phyloP scores from a whole-genome alignment of 805 yeast genomes.

The Candida taoyuanica region DNA sequence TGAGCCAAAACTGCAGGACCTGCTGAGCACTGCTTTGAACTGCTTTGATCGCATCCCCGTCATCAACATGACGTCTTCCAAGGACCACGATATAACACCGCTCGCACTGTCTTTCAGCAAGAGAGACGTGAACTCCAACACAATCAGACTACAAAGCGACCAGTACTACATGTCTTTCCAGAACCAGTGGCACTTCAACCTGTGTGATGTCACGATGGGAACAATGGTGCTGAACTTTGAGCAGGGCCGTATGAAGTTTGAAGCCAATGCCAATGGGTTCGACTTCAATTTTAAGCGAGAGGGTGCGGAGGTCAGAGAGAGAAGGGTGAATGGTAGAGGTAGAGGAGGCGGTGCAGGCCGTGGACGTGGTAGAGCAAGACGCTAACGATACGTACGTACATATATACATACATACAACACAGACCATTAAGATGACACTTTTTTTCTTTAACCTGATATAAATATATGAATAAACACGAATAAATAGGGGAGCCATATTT shows the following conservation, averaged over 20 bases:
- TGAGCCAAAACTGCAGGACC: slow-evolving; percentile 39
- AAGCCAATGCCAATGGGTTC: slow-evolving; percentile 55
- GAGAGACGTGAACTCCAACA: slow-evolving; percentile 37
- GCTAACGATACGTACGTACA: neutral
- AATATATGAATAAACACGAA: slow-evolving; percentile 1
- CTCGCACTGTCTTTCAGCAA: slow-evolving; percentile 36
- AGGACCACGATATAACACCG: slow-evolving; percentile 39
- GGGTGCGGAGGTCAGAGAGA: slow-evolving; percentile 21
- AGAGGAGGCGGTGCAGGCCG: slow-evolving; percentile 15
- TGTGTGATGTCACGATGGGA: slow-evolving; percentile 58
- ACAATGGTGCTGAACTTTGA: slow-evolving; percentile 39
- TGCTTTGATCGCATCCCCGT: slow-evolving; percentile 62
- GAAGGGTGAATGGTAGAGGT: slow-evolving; percentile 12
- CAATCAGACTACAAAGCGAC: slow-evolving; percentile 51
- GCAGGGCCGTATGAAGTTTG: slow-evolving; percentile 47
- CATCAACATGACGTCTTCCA: slow-evolving; percentile 26
- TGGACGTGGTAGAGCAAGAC: slow-evolving; percentile 20
- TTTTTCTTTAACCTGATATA: too few species aligned
- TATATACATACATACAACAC: neutral
- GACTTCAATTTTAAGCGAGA: slow-evolving; percentile 48
- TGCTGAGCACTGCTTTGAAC: slow-evolving; percentile 51
- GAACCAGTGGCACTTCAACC: slow-evolving; percentile 72
- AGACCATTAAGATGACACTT: neutral
- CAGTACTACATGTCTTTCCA: slow-evolving; percentile 60
- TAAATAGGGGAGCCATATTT: slow-evolving; percentile 1